phyloP scores from a whole-genome alignment of 2,329 filamentous ascomycete genomes.

The Fusarium papillatum region DNA sequence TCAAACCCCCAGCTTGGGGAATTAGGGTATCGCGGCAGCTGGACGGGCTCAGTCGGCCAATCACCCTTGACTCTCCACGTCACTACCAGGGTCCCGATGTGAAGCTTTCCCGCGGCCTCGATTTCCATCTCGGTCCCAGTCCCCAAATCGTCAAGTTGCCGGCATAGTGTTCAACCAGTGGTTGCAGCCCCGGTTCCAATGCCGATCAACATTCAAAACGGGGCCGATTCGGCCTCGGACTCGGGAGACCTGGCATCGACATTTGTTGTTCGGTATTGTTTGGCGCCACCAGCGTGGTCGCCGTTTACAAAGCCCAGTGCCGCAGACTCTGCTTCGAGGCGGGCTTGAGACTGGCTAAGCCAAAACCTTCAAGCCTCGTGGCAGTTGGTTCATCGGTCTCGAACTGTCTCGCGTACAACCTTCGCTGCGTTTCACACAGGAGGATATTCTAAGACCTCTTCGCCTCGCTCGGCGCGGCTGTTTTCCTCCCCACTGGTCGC shows the following conservation, averaged over 20 bases:
- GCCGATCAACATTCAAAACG: slow-evolving; percentile 37
- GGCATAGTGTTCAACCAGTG: slow-evolving; percentile 10
- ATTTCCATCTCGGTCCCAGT: slow-evolving; percentile 30
- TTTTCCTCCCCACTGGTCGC: slow-evolving; percentile 12
- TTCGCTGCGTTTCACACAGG: slow-evolving; percentile 24
- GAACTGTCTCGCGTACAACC: slow-evolving; percentile 26
- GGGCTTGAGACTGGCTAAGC: slow-evolving; percentile 11
- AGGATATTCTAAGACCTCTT: slow-evolving; percentile 18
- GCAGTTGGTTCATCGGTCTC: slow-evolving; percentile 21
- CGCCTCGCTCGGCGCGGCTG: slow-evolving; percentile 36
- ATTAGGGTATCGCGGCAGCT: slow-evolving; percentile 3
- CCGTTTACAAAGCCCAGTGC: neutral
- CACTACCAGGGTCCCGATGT: slow-evolving; percentile 8
- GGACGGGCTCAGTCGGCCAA: neutral
- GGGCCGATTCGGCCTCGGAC: slow-evolving; percentile 17
- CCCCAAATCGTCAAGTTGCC: slow-evolving; percentile 18
- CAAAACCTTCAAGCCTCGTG: slow-evolving; percentile 14
- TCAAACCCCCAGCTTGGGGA: neutral
- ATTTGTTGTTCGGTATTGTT: neutral
- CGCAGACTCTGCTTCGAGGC: slow-evolving; percentile 9
- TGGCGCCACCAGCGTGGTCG: slow-evolving; percentile 8
- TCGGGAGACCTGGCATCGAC: slow-evolving; percentile 3
- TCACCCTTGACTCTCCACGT: slow-evolving; percentile 20
- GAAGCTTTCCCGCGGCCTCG: neutral
- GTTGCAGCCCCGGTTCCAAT: slow-evolving; percentile 11